Conservation (phyloP, 2,329 filamentous ascomycete species). For the Penicillium brasilianum region DNA sequence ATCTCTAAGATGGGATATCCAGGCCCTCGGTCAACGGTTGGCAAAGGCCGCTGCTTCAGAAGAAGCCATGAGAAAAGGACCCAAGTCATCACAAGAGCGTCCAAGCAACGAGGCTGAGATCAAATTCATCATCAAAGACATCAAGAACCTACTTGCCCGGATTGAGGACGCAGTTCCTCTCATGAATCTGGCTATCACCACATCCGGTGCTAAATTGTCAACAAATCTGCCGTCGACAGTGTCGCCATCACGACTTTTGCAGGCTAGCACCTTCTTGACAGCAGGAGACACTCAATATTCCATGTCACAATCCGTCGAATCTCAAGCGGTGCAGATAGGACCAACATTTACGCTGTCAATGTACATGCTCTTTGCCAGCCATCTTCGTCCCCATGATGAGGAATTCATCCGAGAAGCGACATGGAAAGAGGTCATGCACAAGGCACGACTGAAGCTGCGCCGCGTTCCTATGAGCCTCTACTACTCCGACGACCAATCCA, state of each 20-base stretch:
- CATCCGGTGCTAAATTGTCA: conserved; percentile 85
- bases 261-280: conserved; percentile 89
- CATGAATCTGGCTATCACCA: conserved; percentile 91
- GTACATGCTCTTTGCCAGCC: conserved; percentile 92
- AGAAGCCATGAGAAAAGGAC: conserved; percentile 42
- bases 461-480: conserved; percentile 67
- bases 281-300: conserved; percentile 84
- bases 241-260: conserved; percentile 86
- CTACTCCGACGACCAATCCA: conserved; percentile 20
- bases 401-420: conserved; percentile 68
- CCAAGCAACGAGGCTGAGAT: conserved; percentile 68
- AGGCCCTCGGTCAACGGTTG: conserved; percentile 75
- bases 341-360: conserved; percentile 84
- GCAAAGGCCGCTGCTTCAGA: conserved; percentile 71
- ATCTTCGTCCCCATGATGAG: conserved; percentile 65
- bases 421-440: conserved; percentile 97
- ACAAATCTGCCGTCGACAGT: conserved; percentile 79
- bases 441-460: conserved; percentile 80
- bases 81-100: conserved; percentile 50
- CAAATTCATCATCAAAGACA: conserved; percentile 71
- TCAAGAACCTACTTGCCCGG: conserved; percentile 72
- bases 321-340: conserved; percentile 75
- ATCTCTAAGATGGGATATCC: conserved; percentile 80
- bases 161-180: conserved; percentile 92
- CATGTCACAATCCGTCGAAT: conserved; percentile 57